A percentile compares a stretch with the other conserved stretches of the same genome.
These are phyloP conservation scores for Tilletia setariae DNA, from an alignment of 1,284 basidiomycete species.

Conservation along the genomic window DNA sequence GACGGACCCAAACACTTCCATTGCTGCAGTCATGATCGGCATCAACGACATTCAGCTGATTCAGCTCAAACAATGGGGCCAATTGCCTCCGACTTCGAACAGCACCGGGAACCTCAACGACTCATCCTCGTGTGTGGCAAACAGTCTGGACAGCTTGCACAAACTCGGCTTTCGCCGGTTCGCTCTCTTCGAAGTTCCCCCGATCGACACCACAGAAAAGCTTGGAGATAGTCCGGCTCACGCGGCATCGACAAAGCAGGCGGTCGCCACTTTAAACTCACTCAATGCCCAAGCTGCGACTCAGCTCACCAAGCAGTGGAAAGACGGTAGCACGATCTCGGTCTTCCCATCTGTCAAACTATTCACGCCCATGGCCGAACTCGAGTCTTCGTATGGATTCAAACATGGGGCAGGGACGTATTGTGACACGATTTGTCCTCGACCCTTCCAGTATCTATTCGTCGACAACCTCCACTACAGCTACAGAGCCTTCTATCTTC, in stretches of 20 bases:
- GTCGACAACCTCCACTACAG: neutral
- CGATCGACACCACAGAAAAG: neutral
- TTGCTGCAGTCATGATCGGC: neutral
- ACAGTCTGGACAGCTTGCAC: neutral
- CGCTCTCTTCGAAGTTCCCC: conserved; percentile 6
- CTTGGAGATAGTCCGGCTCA: neutral
- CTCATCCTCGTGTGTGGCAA: neutral
- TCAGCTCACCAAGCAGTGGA: neutral
- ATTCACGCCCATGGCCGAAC: neutral
- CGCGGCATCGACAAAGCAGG: neutral
- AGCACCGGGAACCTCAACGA: neutral
- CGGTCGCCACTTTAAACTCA: neutral
- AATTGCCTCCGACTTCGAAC: neutral
- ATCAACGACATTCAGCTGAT: neutral
- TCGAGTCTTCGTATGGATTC: conserved; percentile 2
- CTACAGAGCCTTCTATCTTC: neutral
- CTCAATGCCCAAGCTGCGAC: neutral
- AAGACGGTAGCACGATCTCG: conserved; percentile 4
- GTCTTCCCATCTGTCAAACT: conserved; percentile 3
- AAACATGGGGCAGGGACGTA: neutral
- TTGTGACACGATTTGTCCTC: neutral
- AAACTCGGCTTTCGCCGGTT: conserved; percentile 9
- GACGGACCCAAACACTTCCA: neutral
- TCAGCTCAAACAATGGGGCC: conserved; percentile 3
- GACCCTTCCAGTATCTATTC: neutral